Conservation (phyloP, 306 rosid genomes). For the Dryas alaskensis region DNA sequence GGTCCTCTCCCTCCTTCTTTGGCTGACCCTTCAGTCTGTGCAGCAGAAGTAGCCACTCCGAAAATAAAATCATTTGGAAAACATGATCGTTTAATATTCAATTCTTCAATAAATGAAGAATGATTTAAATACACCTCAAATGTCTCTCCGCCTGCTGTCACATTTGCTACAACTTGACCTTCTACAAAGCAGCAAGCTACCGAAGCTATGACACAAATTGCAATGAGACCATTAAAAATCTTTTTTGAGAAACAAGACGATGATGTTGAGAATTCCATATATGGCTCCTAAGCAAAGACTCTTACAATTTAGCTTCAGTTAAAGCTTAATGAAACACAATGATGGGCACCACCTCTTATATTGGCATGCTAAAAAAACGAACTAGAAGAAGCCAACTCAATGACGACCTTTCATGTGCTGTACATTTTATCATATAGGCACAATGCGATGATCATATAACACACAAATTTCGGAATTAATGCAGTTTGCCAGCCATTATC, state of each 20-base stretch:
- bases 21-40: neutral
- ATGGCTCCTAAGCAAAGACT: neutral
- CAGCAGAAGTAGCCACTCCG: constrained; percentile 6
- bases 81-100: neutral
- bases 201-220: neutral
- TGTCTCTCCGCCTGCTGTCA: neutral
- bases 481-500: too few species aligned
- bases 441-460: too few species aligned
- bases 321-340: too few species aligned
- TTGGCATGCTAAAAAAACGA: too few species aligned
- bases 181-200: neutral
- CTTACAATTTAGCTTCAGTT: too few species aligned
- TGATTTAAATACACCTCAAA: neutral
- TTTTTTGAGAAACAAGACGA: neutral
- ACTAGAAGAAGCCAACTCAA: too few species aligned
- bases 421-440: too few species aligned
- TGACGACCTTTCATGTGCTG: too few species aligned
- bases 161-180: neutral
- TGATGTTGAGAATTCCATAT: neutral
- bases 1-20: neutral
- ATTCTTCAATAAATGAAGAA: neutral
- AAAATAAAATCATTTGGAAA: constrained; percentile 9
- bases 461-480: too few species aligned
- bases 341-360: too few species aligned
- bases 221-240: neutral